Base-by-base conservation (phyloP, 129 eudicot genomes). In the Gnaphalium uliginosum region DNA sequence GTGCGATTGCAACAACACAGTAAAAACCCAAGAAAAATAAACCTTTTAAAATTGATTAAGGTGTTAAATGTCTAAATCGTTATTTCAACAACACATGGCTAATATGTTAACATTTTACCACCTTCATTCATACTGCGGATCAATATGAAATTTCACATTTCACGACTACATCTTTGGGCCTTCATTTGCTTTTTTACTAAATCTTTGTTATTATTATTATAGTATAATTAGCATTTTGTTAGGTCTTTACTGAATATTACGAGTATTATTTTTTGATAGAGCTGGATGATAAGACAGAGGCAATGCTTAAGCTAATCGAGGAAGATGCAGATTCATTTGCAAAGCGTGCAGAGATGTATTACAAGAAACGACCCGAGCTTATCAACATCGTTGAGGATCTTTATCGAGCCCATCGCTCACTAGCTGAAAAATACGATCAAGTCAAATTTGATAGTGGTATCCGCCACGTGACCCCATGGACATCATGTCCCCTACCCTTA, bases 251-350 rank as follows among this genome's bases (percentile, higher is more conserved):
- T 2, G 4, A 27, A 26, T 3, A 27, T 62, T 18, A 62, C n/a
- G n/a, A n/a, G n/a, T 29, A 2, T 29, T 66, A n/a, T 50, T 5
- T 1, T 39, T 46, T 76, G 58, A 66, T 79, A 95, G 99, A 89
- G 64, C 86, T 95, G 61, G 92, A 95, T 75, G 94, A 87, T 29
- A 95, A 91, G 83, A 89, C 94, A 5, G 82, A 77, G 70, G 79
- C 92, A 32, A 95, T 95, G 92, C 92, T 91, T 22, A 91, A 86
- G 77, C 68, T 95, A 35, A 83, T 95, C 1, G 99, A 95, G 67
- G 90, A 91, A 81, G 99, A 95, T 73, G 99, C 96, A 66, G 99
- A 95, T 83, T 95, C 99, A 22, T 95, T 95, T 35, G 92, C 94
- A 4, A 85, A 95, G 65, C 93, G 99, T 11, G 99, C 99, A 64